These are phyloP conservation scores for Hypoxylon sp. DNA, from an alignment of 2,329 filamentous ascomycete genomes.

Conservation along the genomic window DNA sequence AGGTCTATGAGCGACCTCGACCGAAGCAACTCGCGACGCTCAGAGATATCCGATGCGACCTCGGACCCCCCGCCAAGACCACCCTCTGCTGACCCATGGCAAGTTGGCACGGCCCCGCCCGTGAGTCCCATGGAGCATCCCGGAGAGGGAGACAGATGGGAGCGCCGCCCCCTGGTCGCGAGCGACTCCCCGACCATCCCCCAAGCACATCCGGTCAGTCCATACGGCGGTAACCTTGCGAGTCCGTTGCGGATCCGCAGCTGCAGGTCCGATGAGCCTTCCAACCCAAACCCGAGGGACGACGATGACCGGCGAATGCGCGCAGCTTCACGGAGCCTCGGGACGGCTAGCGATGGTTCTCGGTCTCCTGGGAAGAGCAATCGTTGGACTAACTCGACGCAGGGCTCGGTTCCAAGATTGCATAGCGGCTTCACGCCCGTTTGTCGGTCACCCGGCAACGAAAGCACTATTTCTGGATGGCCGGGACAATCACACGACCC, in stretches of 20 bases:
- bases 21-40: slow-evolving; percentile 45
- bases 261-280: slow-evolving; percentile 28
- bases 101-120: slow-evolving; percentile 50
- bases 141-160: slow-evolving; percentile 40
- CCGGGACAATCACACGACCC: slow-evolving; percentile 32
- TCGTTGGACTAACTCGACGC: slow-evolving; percentile 51
- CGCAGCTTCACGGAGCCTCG: slow-evolving; percentile 43
- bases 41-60: slow-evolving; percentile 41
- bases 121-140: slow-evolving; percentile 34
- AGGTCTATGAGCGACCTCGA: slow-evolving; percentile 39
- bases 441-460: slow-evolving; percentile 39
- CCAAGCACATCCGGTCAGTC: slow-evolving; percentile 44
- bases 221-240: slow-evolving; percentile 31
- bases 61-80: slow-evolving; percentile 51
- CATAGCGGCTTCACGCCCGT: slow-evolving; percentile 40
- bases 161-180: slow-evolving; percentile 41
- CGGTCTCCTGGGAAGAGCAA: slow-evolving; percentile 45
- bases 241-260: slow-evolving; percentile 30
- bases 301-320: slow-evolving; percentile 45
- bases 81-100: slow-evolving; percentile 59
- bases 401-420: slow-evolving; percentile 42
- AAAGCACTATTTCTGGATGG: slow-evolving; percentile 21
- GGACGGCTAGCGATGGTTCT: slow-evolving; percentile 45
- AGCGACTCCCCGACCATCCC: slow-evolving; percentile 51
- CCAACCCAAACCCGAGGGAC: slow-evolving; percentile 30